Evolutionary conservation across 768 basidiomycete genomes (phyloP), one percentile per base, ranked within the genome.

Genomic region (Leccinum variicolor): DNA sequence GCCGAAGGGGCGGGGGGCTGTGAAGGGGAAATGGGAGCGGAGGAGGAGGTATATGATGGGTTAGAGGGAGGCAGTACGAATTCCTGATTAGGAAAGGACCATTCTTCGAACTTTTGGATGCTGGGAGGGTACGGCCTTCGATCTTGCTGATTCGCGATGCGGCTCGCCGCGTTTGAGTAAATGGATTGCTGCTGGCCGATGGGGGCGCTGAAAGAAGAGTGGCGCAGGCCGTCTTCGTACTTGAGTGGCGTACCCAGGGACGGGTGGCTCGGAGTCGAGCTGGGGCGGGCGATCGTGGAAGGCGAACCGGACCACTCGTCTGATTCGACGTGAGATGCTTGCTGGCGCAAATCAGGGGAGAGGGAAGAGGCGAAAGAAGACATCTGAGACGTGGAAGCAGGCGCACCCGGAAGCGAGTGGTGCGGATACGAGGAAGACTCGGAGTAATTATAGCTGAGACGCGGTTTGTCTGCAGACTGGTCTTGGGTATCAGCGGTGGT

Each of bases 81-180:
- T 50, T 87, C 85, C 64, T 74, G 73, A 69, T 76, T 77, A 55
- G 85, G 81, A 73, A 87, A 89, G 52, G 77, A 76, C 89, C 89
- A 90, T 62, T 89, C 86, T 69, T 80, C 79, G 79, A 84, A 82
- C 81, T 84, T 84, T 68, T 74, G 81, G 34, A 63, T 73, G 70
- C 68, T 75, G 64, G 77, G 61, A 13, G 61, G 72, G 61, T 64
- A 78, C n/a, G 69, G 77, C 73, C 85, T 81, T 68, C 84, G 81
- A 77, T 85, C 84, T 66, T 81, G 80, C 70, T 87, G 87, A 62
- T 81, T 84, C 68, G 86, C 81, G 65, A 89, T 87, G 71, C 88
- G 88, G 69, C 83, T 80, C 68, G 86, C 19, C 41, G 41, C 79
- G 71, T 80, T 83, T 70, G 79, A 77, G 71, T 80, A 89, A 79